phyloP scores from a whole-genome alignment of 2,329 filamentous ascomycete genomes.

The Raffaelea ambrosiae region DNA sequence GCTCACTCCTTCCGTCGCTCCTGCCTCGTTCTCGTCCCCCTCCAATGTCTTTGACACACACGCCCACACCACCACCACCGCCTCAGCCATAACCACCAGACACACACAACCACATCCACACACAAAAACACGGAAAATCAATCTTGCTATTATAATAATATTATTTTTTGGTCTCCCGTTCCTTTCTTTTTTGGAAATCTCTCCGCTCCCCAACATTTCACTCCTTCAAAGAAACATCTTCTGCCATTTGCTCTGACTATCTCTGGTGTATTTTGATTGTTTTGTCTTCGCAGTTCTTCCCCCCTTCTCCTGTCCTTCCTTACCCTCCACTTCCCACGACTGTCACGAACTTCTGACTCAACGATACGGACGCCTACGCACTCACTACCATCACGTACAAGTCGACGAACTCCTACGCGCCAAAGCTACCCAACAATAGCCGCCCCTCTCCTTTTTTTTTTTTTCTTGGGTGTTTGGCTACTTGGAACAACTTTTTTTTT shows the following conservation, averaged over 20 bases:
- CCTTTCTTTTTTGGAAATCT: neutral
- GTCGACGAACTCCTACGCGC: too few species aligned
- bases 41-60: conserved; percentile 4
- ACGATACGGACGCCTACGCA: too few species aligned
- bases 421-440: too few species aligned
- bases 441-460: too few species aligned
- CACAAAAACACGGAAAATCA: conserved; percentile 8
- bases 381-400: too few species aligned
- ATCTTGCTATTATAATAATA: conserved; percentile 6
- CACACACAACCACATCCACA: neutral
- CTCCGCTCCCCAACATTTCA: neutral
- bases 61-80: conserved; percentile 3
- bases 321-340: too few species aligned
- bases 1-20: conserved; percentile 5
- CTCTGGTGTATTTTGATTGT: neutral
- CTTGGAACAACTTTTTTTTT: too few species aligned
- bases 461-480: too few species aligned
- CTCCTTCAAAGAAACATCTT: neutral
- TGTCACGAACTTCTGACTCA: too few species aligned
- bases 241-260: neutral
- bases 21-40: conserved; percentile 6
- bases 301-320: too few species aligned
- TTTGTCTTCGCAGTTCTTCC: neutral
- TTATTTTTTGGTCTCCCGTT: conserved; percentile 5
- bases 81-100: neutral